Evolutionary conservation across 2,329 filamentous ascomycete species (phyloP), one percentile per base, ranked within the genome.

Genomic region (Pseudofabraea citricarpa): DNA sequence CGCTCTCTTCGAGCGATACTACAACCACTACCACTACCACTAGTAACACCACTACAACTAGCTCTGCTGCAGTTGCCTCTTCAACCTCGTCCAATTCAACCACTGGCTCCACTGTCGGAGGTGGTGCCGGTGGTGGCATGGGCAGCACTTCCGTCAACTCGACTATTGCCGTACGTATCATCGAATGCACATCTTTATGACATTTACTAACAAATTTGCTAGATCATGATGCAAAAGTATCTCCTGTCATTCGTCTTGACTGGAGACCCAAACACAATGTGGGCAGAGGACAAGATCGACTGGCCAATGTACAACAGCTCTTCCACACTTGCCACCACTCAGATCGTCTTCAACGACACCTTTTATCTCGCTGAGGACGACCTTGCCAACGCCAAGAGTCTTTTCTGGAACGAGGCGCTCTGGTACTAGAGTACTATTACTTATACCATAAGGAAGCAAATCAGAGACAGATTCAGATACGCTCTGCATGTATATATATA

Each of bases 371-470:
- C 51, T 35, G 51, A 49, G n/a, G 62, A 63, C 45, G 55, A 62
- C 36, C 45, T 64, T n/a, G 60, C 58, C 4, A 64, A 53, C 43
- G 53, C 41, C 13, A 58, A 56, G 51, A 58, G 52, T 27, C 36
- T 58, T 20, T 56, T 53, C 46, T 64, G 60, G 60, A 64, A 64
- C 37, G 56, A 63, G 48, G 61, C 56, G 26, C 46, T 64, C 4
- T 63, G 61, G 61, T 63, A 63, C 40, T 63, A 60, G 40, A 44
- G n/a, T n/a, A n/a, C n/a, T n/a, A n/a, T n/a, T n/a, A n/a, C n/a
- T n/a, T n/a, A n/a, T n/a, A n/a, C n/a, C n/a, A n/a, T n/a, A n/a
- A n/a, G n/a, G n/a, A n/a, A n/a, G n/a, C n/a, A n/a, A n/a, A n/a
- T n/a, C n/a, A n/a, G n/a, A n/a, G n/a, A n/a, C n/a, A n/a, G n/a